phyloP scores from a whole-genome alignment of 2,329 filamentous ascomycete genomes.

The Xylaria arbuscula region DNA sequence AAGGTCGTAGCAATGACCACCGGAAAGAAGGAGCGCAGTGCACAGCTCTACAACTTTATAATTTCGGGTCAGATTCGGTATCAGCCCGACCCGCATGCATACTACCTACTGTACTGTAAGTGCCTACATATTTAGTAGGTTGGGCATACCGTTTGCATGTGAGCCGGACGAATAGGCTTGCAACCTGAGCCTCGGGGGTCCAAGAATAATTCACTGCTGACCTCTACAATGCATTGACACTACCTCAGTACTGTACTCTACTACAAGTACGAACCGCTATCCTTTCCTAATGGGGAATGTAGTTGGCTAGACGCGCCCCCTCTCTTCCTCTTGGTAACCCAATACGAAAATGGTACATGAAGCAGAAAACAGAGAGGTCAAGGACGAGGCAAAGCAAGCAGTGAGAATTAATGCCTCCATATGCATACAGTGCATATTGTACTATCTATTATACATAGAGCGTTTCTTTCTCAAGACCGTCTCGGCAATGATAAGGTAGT shows the following conservation, averaged over 20 bases:
- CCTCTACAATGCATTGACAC: too few species aligned
- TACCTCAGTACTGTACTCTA: too few species aligned
- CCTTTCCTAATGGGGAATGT: conserved; percentile 21
- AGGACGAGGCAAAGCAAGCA: too few species aligned
- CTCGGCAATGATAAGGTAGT: neutral
- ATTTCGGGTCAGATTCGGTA: conserved; percentile 11
- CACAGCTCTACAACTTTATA: conserved; percentile 5
- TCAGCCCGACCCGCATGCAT: neutral
- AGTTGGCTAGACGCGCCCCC: conserved; percentile 20
- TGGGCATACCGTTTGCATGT: conserved; percentile 1
- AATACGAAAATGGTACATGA: conserved; percentile 9
- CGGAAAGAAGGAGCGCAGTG: neutral
- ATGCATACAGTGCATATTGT: too few species aligned
- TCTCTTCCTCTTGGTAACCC: neutral
- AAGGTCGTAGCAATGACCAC: neutral
- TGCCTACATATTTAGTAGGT: too few species aligned
- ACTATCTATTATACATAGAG: too few species aligned
- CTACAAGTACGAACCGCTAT: conserved; percentile 1
- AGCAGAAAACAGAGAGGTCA: neutral
- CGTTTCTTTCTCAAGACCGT: too few species aligned
- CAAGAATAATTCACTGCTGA: too few species aligned
- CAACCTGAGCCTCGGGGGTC: conserved; percentile 16
- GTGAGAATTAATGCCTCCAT: too few species aligned
- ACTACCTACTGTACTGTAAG: too few species aligned
- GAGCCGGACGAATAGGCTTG: conserved; percentile 29